These are phyloP conservation scores for Gracilaria gracilis DNA, from an alignment of 23 red algal genomes.

Conservation along the genomic window DNA sequence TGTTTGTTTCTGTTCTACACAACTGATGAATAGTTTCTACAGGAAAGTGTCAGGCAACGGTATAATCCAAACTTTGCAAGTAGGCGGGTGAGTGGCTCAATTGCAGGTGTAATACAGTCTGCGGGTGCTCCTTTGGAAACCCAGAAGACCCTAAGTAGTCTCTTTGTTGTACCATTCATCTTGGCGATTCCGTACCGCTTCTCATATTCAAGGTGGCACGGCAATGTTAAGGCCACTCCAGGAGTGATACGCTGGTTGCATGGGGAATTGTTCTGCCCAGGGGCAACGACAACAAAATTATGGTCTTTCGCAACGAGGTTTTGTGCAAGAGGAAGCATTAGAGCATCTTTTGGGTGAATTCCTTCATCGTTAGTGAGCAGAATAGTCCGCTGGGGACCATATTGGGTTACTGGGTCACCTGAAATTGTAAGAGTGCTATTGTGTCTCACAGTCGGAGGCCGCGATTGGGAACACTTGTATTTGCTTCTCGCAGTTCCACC, in stretches of 20 bases:
- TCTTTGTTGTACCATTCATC: background rate
- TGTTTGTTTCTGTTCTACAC: too few relatives aligned
- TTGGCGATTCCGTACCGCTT: background rate
- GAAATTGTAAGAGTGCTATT: background rate
- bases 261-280: conserved; percentile 84
- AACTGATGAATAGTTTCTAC: conserved; percentile 89
- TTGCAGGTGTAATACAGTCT: conserved; percentile 86
- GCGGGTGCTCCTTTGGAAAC: conserved; percentile 83
- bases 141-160: conserved; percentile 72
- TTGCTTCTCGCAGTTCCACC: background rate
- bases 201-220: conserved; percentile 58
- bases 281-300: conserved; percentile 87
- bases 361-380: conserved; percentile 98
- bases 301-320: conserved; percentile 25
- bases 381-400: conserved; percentile 61
- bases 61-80: conserved; percentile 39
- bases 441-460: background rate
- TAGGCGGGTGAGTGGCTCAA: conserved; percentile 77
- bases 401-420: background rate
- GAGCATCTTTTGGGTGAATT: conserved; percentile 60
- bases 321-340: conserved; percentile 75
- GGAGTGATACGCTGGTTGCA: conserved; percentile 92
- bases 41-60: conserved; percentile 76
- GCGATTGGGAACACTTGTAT: background rate
- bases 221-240: conserved; percentile 52